phyloP scores from a whole-genome alignment of 139 green algal genomes.

The Pseudopediastrum boryanum region DNA sequence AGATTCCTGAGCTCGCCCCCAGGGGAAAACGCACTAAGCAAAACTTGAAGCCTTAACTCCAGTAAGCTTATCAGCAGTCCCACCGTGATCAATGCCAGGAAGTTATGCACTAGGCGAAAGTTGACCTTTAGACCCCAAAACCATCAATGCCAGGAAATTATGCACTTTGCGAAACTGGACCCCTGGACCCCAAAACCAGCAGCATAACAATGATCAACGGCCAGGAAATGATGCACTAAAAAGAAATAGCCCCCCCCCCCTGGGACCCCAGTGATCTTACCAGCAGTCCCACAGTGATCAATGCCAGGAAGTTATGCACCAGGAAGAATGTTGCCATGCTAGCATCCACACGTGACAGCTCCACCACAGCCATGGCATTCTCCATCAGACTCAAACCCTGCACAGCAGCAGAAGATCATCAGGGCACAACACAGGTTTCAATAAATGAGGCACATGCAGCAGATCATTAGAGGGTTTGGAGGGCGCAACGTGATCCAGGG shows the following conservation, averaged over 20 bases:
- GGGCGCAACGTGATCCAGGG: too few species aligned
- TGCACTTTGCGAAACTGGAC: too few species aligned
- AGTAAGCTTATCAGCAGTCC: conserved; percentile 66
- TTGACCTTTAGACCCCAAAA: conserved; percentile 84
- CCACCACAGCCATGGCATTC: conserved; percentile 78
- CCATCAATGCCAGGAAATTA: conserved; percentile 85
- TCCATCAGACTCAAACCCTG: conserved; percentile 73
- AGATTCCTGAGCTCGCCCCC: too few species aligned
- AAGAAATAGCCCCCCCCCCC: too few species aligned
- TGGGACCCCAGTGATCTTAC: too few species aligned
- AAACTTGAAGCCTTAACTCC: too few species aligned
- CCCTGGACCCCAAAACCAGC: too few species aligned
- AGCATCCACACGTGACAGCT: conserved; percentile 90
- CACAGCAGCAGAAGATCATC: too few species aligned
- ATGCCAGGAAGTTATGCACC: conserved; percentile 88
- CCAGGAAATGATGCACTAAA: too few species aligned
- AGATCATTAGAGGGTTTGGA: not conserved
- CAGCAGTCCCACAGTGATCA: conserved; percentile 82
- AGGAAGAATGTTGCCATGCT: conserved; percentile 91
- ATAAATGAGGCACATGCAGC: not conserved
- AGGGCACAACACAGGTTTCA: not conserved
- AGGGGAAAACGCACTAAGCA: too few species aligned
- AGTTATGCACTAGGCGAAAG: conserved; percentile 93
- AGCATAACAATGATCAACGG: too few species aligned
- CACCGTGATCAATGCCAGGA: conserved; percentile 88